Conservation (phyloP, 192 early-diverging fungal species). For the Coemansia sp. region DNA sequence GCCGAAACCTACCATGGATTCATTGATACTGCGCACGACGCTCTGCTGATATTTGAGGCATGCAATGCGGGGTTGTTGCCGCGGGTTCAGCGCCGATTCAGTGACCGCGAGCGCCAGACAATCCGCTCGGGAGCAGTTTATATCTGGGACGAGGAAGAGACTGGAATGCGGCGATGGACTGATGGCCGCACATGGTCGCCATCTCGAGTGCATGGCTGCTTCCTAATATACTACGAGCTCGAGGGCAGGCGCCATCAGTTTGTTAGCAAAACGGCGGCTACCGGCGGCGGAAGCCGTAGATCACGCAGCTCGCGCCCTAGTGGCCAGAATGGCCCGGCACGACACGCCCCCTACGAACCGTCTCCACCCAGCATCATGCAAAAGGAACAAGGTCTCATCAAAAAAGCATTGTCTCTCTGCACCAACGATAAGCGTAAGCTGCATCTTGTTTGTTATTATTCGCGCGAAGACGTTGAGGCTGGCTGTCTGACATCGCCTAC, state of each 20-base stretch:
- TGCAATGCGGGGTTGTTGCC: conserved; percentile 69
- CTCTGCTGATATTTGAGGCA: conserved; percentile 86
- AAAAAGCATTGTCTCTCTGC: conserved; percentile 83
- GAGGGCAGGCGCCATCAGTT: conserved; percentile 64
- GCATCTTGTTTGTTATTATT: conserved; percentile 90
- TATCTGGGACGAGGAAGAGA: conserved; percentile 89
- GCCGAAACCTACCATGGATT: conserved; percentile 81
- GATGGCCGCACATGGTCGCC: conserved; percentile 89
- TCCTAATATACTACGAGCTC: conserved; percentile 86
- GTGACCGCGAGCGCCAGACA: conserved; percentile 77
- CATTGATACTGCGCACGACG: conserved; percentile 84
- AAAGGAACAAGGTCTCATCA: conserved; percentile 80
- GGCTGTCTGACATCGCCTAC: conserved; percentile 68
- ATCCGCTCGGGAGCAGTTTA: conserved; percentile 85
- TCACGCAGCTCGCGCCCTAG: conserved; percentile 34
- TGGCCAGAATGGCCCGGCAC: conserved; percentile 23
- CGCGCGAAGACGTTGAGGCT: conserved; percentile 69
- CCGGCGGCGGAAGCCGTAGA: conserved; percentile 21
- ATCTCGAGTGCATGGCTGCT: conserved; percentile 80
- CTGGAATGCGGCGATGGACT: conserved; percentile 89
- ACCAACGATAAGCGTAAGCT: conserved; percentile 78
- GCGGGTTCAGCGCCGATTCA: conserved; percentile 77
- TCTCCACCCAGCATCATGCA: conserved; percentile 54
- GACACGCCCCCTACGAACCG: conserved; percentile 30
- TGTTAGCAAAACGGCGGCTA: conserved; percentile 30